Evolutionary conservation across 23 red algal species (phyloP).

Genomic region (Agarophyton chilense): DNA sequence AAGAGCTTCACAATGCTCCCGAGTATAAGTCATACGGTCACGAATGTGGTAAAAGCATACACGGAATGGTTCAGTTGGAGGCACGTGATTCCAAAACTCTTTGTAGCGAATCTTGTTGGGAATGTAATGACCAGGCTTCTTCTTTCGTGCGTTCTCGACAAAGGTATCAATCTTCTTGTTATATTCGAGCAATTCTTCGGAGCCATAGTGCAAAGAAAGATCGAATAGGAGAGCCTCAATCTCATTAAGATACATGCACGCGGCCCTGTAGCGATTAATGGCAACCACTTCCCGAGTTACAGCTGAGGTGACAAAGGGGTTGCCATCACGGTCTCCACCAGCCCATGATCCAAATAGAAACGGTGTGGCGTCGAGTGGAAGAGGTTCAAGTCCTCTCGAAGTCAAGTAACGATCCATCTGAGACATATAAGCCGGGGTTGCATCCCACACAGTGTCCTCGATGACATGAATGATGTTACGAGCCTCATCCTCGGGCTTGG

Average conservation of each 20-base stretch:
- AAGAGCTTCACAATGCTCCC: slow-evolving; percentile 84
- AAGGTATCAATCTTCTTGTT: slow-evolving; percentile 59
- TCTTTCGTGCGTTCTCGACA: slow-evolving; percentile 31
- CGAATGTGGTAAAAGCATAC: slow-evolving; percentile 91
- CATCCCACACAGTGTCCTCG: slow-evolving; percentile 93
- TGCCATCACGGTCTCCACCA: slow-evolving; percentile 98
- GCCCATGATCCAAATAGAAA: slow-evolving; percentile 98
- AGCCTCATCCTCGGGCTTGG: slow-evolving; percentile 95
- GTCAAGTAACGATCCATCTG: slow-evolving; percentile 76
- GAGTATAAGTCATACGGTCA: slow-evolving; percentile 89
- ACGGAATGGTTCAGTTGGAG: slow-evolving; percentile 94
- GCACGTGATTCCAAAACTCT: slow-evolving; percentile 99
- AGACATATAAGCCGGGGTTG: slow-evolving; percentile 82
- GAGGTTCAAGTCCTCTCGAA: slow-evolving; percentile 48
- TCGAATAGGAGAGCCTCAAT: slow-evolving; percentile 96
- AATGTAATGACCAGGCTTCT: not conserved
- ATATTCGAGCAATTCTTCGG: slow-evolving; percentile 88
- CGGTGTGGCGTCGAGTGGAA: slow-evolving; percentile 84
- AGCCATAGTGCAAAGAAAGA: slow-evolving; percentile 92
- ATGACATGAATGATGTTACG: slow-evolving; percentile 89
- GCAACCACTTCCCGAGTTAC: slow-evolving; percentile 86
- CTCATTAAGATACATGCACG: slow-evolving; percentile 78
- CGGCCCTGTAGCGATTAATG: slow-evolving; percentile 88
- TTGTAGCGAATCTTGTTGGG: slow-evolving; percentile 88
- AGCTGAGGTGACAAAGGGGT: slow-evolving; percentile 94